Conservation (phyloP, 768 basidiomycete genomes). For the Steccherinum ochraceum region DNA sequence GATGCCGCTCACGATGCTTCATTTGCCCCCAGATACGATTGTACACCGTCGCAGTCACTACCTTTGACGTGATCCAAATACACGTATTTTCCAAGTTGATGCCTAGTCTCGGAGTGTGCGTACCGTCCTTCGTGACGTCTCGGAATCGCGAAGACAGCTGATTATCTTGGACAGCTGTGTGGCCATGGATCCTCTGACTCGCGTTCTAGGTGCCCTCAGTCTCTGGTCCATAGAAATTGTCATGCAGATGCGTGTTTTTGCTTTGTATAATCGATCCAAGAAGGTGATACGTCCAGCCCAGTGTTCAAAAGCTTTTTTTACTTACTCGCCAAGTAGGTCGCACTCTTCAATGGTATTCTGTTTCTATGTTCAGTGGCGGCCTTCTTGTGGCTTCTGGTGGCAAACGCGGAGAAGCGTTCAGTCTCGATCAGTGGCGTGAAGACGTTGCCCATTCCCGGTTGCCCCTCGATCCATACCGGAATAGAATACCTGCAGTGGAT, state of each 20-base stretch:
- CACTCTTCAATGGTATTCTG: neutral
- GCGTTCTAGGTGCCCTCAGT: neutral
- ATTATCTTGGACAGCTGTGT: neutral
- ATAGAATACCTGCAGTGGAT: neutral
- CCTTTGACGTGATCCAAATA: neutral
- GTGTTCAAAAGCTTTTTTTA: no score
- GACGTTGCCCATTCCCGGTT: neutral
- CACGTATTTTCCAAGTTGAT: neutral
- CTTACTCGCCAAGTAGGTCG: no score
- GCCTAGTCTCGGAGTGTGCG: neutral
- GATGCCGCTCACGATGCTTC: no score
- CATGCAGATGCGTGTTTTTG: neutral
- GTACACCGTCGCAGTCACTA: neutral
- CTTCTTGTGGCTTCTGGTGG: neutral
- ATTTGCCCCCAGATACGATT: neutral
- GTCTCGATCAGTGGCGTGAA: neutral
- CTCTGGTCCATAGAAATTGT: neutral
- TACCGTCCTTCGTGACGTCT: neutral
- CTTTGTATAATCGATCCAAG: neutral
- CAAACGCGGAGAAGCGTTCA: neutral
- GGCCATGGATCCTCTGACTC: neutral
- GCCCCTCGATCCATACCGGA: neutral
- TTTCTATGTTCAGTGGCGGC: neutral
- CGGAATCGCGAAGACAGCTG: no score
- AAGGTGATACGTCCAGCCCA: no score